phyloP scores from a whole-genome alignment of 2,329 filamentous ascomycete species.

The Escovopsis sp. region DNA sequence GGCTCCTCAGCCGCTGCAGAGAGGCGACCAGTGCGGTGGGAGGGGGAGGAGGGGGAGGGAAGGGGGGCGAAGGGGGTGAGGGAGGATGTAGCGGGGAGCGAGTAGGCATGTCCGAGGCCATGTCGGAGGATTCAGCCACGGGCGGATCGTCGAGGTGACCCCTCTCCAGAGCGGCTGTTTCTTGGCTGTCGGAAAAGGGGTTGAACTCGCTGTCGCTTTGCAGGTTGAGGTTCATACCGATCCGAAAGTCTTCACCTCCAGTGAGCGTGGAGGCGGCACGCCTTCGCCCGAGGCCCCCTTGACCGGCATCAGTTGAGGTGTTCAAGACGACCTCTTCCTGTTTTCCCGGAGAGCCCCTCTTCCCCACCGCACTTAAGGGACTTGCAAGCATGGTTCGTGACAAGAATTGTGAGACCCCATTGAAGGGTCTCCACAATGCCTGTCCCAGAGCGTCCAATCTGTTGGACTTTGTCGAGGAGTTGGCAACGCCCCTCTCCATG shows the following conservation, averaged over 20 bases:
- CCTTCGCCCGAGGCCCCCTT: neutral
- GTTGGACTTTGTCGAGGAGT: constrained; percentile 10
- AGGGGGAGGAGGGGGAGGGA: constrained; percentile 8
- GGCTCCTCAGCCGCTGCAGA: constrained; percentile 31
- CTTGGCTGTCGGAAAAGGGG: constrained; percentile 36
- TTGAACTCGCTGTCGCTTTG: constrained; percentile 16
- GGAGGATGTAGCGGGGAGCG: constrained; percentile 14
- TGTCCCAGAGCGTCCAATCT: neutral
- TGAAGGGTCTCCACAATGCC: neutral
- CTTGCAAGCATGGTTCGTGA: constrained; percentile 8
- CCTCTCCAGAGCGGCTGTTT: constrained; percentile 1
- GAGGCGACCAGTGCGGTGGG: constrained; percentile 20
- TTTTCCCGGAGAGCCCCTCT: constrained; percentile 35
- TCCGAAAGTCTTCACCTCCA: constrained; percentile 23
- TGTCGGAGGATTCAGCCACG: constrained; percentile 15
- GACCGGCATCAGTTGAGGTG: constrained; percentile 16
- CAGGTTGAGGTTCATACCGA: constrained; percentile 24
- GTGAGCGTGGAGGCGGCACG: constrained; percentile 2
- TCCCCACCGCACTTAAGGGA: constrained; percentile 28
- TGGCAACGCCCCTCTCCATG: constrained; percentile 31
- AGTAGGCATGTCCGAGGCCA: constrained; percentile 36
- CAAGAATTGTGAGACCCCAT: neutral
- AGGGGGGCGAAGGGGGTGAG: constrained; percentile 17
- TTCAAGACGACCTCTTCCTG: constrained; percentile 23
- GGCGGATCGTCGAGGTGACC: neutral